A percentile compares a stretch with the other conserved stretches of the same genome.
phyloP scores from a whole-genome alignment of 139 green algal species.

The Gonium pectorale region DNA sequence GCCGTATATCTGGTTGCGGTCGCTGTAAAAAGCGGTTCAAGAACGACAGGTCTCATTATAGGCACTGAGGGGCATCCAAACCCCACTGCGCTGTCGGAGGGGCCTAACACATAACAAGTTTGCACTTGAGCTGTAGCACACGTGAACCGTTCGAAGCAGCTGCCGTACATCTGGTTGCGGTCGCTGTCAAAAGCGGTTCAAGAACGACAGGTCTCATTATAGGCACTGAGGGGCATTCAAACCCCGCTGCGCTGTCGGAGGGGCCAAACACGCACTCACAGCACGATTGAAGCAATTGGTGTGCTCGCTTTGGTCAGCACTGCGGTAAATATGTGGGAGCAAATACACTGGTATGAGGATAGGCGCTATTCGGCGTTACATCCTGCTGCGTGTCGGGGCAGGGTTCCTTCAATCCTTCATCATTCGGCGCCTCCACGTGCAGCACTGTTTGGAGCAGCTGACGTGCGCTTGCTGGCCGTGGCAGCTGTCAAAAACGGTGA shows the following conservation, averaged over 20 bases:
- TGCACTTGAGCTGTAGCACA: neutral
- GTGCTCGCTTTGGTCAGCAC: too few relatives aligned
- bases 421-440: too few relatives aligned
- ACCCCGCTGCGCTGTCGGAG: neutral
- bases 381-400: too few relatives aligned
- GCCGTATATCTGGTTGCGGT: neutral
- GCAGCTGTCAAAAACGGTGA: slow-evolving; percentile 37
- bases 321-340: too few relatives aligned
- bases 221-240: neutral
- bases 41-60: neutral
- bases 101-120: neutral
- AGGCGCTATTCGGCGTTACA: too few relatives aligned
- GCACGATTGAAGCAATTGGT: too few relatives aligned
- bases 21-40: neutral
- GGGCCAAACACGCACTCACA: too few relatives aligned
- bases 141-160: neutral
- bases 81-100: slow-evolving; percentile 6
- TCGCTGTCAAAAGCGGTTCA: neutral
- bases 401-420: too few relatives aligned
- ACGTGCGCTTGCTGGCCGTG: neutral
- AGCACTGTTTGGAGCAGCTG: slow-evolving; percentile 31
- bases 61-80: neutral
- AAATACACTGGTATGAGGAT: too few relatives aligned
- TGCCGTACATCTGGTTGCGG: neutral
- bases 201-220: neutral